Base-by-base conservation (phyloP, 345 rosid genomes). In the Heritiera littoralis region DNA sequence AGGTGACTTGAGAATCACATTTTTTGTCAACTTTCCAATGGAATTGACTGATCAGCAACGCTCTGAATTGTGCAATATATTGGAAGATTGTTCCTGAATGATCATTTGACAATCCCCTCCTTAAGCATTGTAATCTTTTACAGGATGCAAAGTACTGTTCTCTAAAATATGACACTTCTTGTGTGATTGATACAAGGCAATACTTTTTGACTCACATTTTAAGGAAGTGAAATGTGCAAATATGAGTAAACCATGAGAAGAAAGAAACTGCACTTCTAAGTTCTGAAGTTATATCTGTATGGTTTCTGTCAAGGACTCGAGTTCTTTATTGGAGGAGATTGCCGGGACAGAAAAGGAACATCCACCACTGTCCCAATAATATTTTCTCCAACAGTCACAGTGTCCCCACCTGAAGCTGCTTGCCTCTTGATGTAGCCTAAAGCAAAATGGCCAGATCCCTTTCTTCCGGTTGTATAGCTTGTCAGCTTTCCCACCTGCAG, bases 401-500 rank as follows among this genome's bases (percentile, higher is more conserved):
- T 75, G 78, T 80, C 86, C 18, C 95, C 96, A 46, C 76, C 80
- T 5, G 84, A 76, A 75, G 87, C 90, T 68, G 84, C 87, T 84
- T 86, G 74, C 70, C 78, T 88, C 84, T 88, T 94, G 77, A 93
- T 89, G 88, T 94, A 94, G 74, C 97, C 97, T 78, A 94, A 83
- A 58, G 90, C 98, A 70, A 87, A 89, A 81, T 90, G 86, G 35
- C 80, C 83, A 0, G 85, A 81, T 78, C 82, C 87, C 41, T 85
- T 88, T 77, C 79, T 83, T 70, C 89, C 92, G 0, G 14, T 61
- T 60, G 94, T 87, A 81, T 88, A 90, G 90, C 98, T 92, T 38
- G 98, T 92, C 78, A 91, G 85, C 82, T 84, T 92, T 28, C 98
- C 97, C 8, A 93, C 91, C 97, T 93, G 74, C 76, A 74, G 7